Conservation (phyloP, 805 yeast species). For the Candida parachauliodes region DNA sequence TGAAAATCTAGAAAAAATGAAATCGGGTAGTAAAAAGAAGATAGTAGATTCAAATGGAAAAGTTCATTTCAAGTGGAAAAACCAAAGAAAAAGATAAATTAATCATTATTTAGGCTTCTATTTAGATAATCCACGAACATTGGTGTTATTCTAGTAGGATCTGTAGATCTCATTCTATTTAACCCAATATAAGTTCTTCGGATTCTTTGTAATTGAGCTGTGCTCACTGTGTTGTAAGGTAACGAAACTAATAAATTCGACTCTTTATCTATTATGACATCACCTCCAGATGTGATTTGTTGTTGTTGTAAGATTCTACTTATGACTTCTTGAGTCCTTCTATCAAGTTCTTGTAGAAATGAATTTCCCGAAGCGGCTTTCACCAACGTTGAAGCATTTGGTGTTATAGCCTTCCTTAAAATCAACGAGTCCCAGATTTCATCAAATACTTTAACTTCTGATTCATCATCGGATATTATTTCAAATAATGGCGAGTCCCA, state of each 20-base stretch:
- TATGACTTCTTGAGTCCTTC: constrained; percentile 62
- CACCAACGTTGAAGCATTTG: constrained; percentile 80
- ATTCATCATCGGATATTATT: constrained; percentile 48
- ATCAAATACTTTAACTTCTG: constrained; percentile 54
- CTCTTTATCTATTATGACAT: constrained; percentile 39
- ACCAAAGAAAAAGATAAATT: constrained; percentile 56
- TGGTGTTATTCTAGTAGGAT: constrained; percentile 60
- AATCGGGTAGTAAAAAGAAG: constrained; percentile 83
- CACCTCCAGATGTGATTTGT: constrained; percentile 50
- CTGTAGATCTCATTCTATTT: constrained; percentile 76
- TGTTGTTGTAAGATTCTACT: constrained; percentile 61
- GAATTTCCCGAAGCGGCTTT: constrained; percentile 77
- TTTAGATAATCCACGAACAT: constrained; percentile 77
- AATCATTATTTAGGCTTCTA: constrained; percentile 47
- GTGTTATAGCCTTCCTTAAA: constrained; percentile 60
- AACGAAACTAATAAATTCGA: constrained; percentile 50
- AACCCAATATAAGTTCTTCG: constrained; percentile 79
- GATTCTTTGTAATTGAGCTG: constrained; percentile 78
- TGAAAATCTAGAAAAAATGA: constrained; percentile 80
- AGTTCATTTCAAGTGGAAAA: constrained; percentile 79
- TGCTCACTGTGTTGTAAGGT: constrained; percentile 59
- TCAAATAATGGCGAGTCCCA: constrained; percentile 95
- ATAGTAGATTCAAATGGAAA: constrained; percentile 62
- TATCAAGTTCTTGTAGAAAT: constrained; percentile 76
- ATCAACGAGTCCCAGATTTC: constrained; percentile 65